phyloP scores from a whole-genome alignment of 2,329 filamentous ascomycete species.

The Fusarium zealandicum region DNA sequence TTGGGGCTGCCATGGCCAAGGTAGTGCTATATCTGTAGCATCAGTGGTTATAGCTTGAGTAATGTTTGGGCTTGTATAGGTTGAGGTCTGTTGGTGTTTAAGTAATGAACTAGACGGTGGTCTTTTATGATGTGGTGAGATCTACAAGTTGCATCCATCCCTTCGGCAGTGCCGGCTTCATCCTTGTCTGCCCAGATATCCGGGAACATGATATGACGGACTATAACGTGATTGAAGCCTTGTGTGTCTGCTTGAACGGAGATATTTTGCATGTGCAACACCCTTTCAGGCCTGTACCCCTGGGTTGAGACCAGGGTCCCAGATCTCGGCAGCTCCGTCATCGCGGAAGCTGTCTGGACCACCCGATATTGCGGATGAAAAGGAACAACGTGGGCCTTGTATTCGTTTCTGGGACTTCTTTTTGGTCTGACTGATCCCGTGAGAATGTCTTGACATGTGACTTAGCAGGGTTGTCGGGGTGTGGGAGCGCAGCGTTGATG shows the following conservation, averaged over 20 bases:
- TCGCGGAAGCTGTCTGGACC: conserved; percentile 1
- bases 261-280: neutral
- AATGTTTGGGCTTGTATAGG: conserved; percentile 1
- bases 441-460: too few species aligned
- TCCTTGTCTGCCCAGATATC: neutral
- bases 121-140: conserved; percentile 26
- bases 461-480: too few species aligned
- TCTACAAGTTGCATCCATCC: conserved; percentile 12
- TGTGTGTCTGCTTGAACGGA: neutral
- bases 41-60: neutral
- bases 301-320: neutral
- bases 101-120: neutral
- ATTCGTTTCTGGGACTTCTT: too few species aligned
- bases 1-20: too few species aligned
- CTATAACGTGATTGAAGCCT: conserved; percentile 15
- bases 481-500: too few species aligned
- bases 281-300: neutral
- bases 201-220: conserved; percentile 4
- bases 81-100: neutral
- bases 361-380: conserved; percentile 27
- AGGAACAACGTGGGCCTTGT: conserved; percentile 2
- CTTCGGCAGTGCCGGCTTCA: conserved; percentile 19
- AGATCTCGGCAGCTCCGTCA: neutral
- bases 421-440: too few species aligned
- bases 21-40: neutral